Percentiles rank a stretch among this genome's conserved stretches.
Conservation (phyloP, 2,329 filamentous ascomycete species). For the Cladosporium sp. region DNA sequence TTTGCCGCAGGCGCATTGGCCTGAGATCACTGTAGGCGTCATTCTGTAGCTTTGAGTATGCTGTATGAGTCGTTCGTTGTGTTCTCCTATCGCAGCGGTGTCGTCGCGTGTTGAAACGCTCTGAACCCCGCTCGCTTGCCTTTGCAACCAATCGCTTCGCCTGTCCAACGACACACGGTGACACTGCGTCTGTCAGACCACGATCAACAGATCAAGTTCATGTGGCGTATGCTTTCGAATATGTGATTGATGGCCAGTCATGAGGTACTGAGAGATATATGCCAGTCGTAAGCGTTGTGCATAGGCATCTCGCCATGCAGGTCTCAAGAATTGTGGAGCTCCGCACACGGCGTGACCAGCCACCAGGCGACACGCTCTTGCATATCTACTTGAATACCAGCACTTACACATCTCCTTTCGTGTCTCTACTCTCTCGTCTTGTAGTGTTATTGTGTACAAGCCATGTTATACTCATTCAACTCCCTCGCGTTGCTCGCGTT, state of each 20-base stretch:
- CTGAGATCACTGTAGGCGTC: not conserved
- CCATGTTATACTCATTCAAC: not conserved
- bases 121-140: not conserved
- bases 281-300: not conserved
- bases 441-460: not conserved
- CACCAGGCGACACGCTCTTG: not conserved
- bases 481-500: not conserved
- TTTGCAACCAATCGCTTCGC: slow-evolving; percentile 2
- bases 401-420: not conserved
- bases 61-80: not conserved
- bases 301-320: slow-evolving; percentile 4
- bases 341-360: not conserved
- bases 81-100: not conserved
- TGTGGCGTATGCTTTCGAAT: not conserved
- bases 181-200: slow-evolving; percentile 1
- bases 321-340: slow-evolving; percentile 6
- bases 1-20: slow-evolving; percentile 24
- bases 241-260: not conserved
- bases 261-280: not conserved
- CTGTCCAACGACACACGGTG: not conserved
- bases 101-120: not conserved
- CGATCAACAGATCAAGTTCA: not conserved
- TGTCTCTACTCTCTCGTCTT: not conserved
- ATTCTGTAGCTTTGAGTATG: not conserved
- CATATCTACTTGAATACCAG: not conserved